Evolutionary conservation across 2,329 filamentous ascomycete species (phyloP), one percentile per base, ranked within the genome.

Genomic region (Ophiostoma pallidulum): DNA sequence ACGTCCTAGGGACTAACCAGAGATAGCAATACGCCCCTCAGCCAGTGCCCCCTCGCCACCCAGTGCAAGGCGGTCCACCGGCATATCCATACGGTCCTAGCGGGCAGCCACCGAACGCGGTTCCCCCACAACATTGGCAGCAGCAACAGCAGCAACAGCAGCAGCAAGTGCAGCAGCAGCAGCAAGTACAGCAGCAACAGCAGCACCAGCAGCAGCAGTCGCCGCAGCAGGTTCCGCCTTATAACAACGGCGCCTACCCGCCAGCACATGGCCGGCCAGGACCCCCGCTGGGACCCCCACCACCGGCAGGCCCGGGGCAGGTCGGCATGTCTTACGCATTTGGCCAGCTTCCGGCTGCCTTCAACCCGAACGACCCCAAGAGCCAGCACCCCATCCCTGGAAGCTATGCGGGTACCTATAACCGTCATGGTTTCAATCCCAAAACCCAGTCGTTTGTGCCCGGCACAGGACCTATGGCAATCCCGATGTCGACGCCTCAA

Each of bases 381-480:
- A 78, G 77, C 49, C 84, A 89, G 60, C 87, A 95, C 61, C 86
- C 87, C 6, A 80, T 94, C 48, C 86, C 88, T 13, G 87, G 87
- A 31, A 92, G 84, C 65, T 94, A 79, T 31, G 32, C 43, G 1
- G 56, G 56, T 61, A 59, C 55, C 45, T 64, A 78, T 56, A 87
- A 85, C 60, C 77, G 89, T 49, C 86, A 88, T 57, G 80, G 84
- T 12, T 96, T 97, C 69, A 96, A 96, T 60, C 91, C 90, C 1
- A 90, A 94, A 67, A 96, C 86, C 14, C 86, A 94, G 60, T 86
- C 90, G 0, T 96, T 97, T 64, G 78, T 95, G 20, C 91, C 91
- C 2, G 70, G 77, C 51, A 70, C 64, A 53, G 67, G 70, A 70
- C 35, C 66, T 67, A 28, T 67, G 71, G 6, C 67, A 70, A 1